Percentiles rank a stretch among this genome's conserved stretches.
Conservation (phyloP, 805 yeast species). For the Ogataea naganishii region DNA sequence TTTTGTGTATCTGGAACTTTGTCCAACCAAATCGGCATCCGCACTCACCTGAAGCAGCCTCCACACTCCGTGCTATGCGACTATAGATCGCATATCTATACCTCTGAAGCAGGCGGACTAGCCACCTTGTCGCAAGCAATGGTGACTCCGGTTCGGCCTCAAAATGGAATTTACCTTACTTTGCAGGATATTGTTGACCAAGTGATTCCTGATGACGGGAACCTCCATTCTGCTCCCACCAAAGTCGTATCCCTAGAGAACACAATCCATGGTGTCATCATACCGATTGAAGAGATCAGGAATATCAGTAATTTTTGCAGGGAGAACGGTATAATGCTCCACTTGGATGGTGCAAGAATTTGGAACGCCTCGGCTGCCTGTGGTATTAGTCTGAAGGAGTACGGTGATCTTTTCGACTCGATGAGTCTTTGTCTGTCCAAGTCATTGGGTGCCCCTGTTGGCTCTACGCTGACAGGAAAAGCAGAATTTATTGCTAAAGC, state of each 20-base stretch:
- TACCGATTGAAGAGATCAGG: slow-evolving; percentile 71
- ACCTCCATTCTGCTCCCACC: slow-evolving; percentile 86
- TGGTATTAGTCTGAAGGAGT: slow-evolving; percentile 59
- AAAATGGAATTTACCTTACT: slow-evolving; percentile 69
- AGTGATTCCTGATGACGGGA: slow-evolving; percentile 64
- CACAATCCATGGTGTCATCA: slow-evolving; percentile 75
- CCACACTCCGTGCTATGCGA: slow-evolving; percentile 85
- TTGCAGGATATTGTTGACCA: slow-evolving; percentile 66
- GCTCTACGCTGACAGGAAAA: slow-evolving; percentile 75
- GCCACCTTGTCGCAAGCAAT: slow-evolving; percentile 87
- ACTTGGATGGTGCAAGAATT: slow-evolving; percentile 92
- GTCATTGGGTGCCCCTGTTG: slow-evolving; percentile 90
- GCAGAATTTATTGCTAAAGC: slow-evolving; percentile 53
- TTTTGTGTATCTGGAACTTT: slow-evolving; percentile 86
- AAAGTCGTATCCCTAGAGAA: slow-evolving; percentile 78
- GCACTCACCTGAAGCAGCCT: slow-evolving; percentile 71
- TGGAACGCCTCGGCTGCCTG: slow-evolving; percentile 84
- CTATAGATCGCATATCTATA: slow-evolving; percentile 73
- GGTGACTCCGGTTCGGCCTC: slow-evolving; percentile 77
- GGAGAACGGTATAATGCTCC: slow-evolving; percentile 50
- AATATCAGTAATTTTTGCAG: slow-evolving; percentile 66
- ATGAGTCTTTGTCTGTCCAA: slow-evolving; percentile 85
- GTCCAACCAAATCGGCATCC: slow-evolving; percentile 79
- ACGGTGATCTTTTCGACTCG: slow-evolving; percentile 75
- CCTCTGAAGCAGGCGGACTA: slow-evolving; percentile 86